phyloP scores from a whole-genome alignment of 306 rosid genomes.

The Rosa persica region DNA sequence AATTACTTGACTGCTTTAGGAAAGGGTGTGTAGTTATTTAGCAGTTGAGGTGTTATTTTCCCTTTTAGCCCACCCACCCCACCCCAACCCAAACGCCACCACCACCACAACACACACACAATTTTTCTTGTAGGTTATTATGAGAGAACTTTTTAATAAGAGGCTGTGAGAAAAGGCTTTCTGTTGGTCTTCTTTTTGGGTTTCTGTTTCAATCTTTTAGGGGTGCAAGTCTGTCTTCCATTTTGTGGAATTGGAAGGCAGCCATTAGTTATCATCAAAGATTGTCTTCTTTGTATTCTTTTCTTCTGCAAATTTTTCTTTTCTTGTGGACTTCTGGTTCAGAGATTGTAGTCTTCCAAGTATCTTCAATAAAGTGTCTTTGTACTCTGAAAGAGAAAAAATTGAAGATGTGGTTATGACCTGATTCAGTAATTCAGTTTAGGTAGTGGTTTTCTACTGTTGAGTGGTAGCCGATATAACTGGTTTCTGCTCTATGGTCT shows the following conservation, averaged over 20 bases:
- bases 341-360: neutral
- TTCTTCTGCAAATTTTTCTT: neutral
- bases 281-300: neutral
- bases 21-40: neutral
- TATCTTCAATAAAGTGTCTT: neutral
- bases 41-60: neutral
- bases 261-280: neutral
- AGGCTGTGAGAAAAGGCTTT: neutral
- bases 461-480: neutral
- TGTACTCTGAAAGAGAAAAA: neutral
- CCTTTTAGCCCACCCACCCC: neutral
- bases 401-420: neutral
- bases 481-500: neutral
- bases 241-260: neutral
- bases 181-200: neutral
- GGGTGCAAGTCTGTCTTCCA: neutral
- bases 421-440: neutral
- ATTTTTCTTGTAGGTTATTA: neutral
- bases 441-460: neutral
- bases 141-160: neutral
- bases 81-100: too few relatives aligned
- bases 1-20: neutral
- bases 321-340: neutral
- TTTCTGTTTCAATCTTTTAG: neutral
- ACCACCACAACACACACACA: too few relatives aligned